Conservation (phyloP, 2,329 filamentous ascomycete species). For the Monosporascus sp. region DNA sequence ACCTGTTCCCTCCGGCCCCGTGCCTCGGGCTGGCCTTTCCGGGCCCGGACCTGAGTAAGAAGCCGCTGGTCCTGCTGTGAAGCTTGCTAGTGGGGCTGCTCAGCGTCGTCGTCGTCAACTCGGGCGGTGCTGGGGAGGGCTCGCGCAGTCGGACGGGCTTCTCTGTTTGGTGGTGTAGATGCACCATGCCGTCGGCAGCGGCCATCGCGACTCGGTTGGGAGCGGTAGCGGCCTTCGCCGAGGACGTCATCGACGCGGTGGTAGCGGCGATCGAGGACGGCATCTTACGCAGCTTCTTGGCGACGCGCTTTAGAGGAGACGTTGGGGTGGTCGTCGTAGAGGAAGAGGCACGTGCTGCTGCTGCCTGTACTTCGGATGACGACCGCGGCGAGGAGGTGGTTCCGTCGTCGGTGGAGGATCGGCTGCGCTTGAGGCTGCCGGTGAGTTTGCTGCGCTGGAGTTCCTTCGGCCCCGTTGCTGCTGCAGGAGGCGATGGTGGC, state of each 20-base stretch:
- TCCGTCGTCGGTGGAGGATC: constrained; percentile 31
- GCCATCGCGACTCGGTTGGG: not conserved
- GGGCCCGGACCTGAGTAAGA: not conserved
- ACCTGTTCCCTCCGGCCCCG: constrained; percentile 5
- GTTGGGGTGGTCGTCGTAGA: constrained; percentile 10
- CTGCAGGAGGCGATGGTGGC: not conserved
- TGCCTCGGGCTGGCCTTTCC: too few species aligned
- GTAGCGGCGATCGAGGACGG: constrained; percentile 29
- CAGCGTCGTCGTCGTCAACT: not conserved
- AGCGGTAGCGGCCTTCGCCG: constrained; percentile 4
- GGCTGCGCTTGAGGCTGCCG: constrained; percentile 47
- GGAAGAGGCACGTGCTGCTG: constrained; percentile 5
- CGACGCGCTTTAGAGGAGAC: constrained; percentile 29
- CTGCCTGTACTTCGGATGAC: constrained; percentile 7
- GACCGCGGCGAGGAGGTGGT: constrained; percentile 18
- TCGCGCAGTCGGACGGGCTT: constrained; percentile 11
- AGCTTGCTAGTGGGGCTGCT: not conserved
- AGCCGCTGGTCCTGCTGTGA: constrained; percentile 4
- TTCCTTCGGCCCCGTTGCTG: not conserved
- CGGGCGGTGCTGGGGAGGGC: constrained; percentile 9
- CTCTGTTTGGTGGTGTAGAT: constrained; percentile 8
- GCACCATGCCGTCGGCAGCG: constrained; percentile 12
- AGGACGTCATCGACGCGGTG: constrained; percentile 16
- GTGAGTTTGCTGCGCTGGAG: too few species aligned
- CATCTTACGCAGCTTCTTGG: constrained; percentile 50